Base-by-base conservation (phyloP, 768 basidiomycete species). In the Phanerodontia chrysosporium region DNA sequence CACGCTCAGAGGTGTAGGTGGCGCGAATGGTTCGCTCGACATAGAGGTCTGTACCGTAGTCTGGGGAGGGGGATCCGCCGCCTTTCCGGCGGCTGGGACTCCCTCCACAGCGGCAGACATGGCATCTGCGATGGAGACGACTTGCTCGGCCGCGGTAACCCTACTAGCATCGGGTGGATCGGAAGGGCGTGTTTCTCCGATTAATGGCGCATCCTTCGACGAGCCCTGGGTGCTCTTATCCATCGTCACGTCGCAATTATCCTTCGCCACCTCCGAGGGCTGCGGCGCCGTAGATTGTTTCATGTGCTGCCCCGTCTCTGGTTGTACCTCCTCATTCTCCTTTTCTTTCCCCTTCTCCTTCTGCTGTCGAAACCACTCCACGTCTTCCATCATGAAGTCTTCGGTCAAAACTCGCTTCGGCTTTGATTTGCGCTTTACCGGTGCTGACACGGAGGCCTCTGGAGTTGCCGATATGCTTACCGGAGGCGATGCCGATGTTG, bases 321-420 rank as follows among this genome's bases (percentile, higher is more conserved):
- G 49, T 16, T 12, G 18, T 7, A 49, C 8, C 49, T 25, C 10
- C 21, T 46, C 45, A 16, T 21, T 21, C 45, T 30, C 5, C 55
- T 8, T 32, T 25, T 25, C 45, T 24, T 29, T 57, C 45, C 29
- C 25, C 28, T 55, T 59, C 35, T 32, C 54, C 48, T 49, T 21
- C 24, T 18, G 30, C 56, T 60, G 44, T 57, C 57, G 30, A 45
- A 24, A 68, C 65, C 65, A 66, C 25, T 58, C 53, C 1, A 66
- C 51, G 27, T 68, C 67, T 0, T 60, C 63, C 27, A 59, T 27
- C 51, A 68, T 55, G 52, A 60, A 66, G 51, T 64, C 66, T 14
- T 59, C 56, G 5, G 55, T 51, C 2, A 60, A 0, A 1, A 30
- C 14, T 3, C 49, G 44, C 45, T 66, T 68, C n/a, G 51, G 18